Conservation (phyloP, 345 rosid genomes). For the Luvunga scandens region DNA sequence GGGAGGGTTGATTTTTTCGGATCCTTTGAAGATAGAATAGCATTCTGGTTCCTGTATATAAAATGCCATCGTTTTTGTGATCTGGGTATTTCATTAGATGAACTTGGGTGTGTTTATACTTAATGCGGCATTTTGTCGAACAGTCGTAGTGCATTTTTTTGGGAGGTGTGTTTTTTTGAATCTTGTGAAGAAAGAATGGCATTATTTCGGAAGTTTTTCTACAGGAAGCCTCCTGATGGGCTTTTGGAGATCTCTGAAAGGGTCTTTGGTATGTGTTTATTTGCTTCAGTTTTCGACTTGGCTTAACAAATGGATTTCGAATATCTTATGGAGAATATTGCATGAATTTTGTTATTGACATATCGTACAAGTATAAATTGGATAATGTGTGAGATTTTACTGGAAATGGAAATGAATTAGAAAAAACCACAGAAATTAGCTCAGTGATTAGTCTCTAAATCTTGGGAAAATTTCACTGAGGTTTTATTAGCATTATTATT, state of each 20-base stretch:
- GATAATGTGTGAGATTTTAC: background rate
- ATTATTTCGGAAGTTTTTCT: conserved; percentile 67
- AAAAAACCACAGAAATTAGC: background rate
- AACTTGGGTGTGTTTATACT: background rate
- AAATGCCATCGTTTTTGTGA: conserved; percentile 17
- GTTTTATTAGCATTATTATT: background rate
- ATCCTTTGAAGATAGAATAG: conserved; percentile 37
- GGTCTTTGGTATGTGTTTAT: conserved; percentile 57
- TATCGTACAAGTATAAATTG: background rate
- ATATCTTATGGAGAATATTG: background rate
- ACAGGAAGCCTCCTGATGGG: conserved; percentile 71
- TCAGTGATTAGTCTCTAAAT: background rate
- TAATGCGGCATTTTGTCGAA: conserved; percentile 26
- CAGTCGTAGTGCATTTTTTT: conserved; percentile 4
- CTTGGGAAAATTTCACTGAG: background rate
- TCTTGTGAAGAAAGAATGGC: conserved; percentile 45
- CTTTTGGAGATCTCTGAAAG: conserved; percentile 82
- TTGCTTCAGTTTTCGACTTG: background rate
- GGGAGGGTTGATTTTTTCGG: conserved; percentile 5
- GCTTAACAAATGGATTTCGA: conserved; percentile 1
- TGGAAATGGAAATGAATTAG: background rate
- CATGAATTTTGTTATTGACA: background rate
- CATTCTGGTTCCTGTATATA: conserved; percentile 37
- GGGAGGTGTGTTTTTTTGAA: conserved; percentile 7
- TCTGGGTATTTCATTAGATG: conserved; percentile 14